Percentiles rank a stretch among this genome's conserved stretches.
phyloP scores from a whole-genome alignment of 371 early-diverging fungal genomes.

The Basidiobolus meristosporus region DNA sequence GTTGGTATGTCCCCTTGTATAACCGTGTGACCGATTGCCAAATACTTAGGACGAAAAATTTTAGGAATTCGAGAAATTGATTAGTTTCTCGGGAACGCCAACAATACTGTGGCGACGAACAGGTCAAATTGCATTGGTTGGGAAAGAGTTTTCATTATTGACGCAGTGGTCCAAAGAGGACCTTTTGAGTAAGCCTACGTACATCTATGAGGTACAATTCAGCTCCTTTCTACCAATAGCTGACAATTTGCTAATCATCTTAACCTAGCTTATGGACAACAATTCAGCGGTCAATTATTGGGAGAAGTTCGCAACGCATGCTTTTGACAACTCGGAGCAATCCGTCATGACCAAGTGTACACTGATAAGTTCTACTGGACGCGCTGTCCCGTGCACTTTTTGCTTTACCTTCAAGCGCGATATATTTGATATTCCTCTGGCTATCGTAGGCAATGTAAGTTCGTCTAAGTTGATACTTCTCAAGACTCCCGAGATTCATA shows the following conservation, averaged over 20 bases:
- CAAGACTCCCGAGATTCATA: neutral
- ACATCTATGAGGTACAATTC: conserved; percentile 46
- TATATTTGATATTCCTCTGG: conserved; percentile 82
- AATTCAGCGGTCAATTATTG: conserved; percentile 77
- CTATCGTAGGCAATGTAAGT: conserved; percentile 47
- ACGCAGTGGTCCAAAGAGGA: conserved; percentile 70
- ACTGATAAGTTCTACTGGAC: conserved; percentile 37
- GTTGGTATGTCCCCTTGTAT: conserved; percentile 18
- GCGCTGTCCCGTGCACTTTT: conserved; percentile 61
- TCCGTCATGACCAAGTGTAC: conserved; percentile 60
- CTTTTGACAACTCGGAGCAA: no score
- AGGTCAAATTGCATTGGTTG: conserved; percentile 77
- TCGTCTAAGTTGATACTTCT: neutral
- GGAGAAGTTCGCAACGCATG: conserved; percentile 77
- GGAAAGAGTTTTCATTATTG: conserved; percentile 77
- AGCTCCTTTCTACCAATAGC: neutral
- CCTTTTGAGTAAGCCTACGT: conserved; percentile 45
- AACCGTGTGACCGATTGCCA: neutral
- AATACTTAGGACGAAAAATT: neutral
- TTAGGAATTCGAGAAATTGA: conserved; percentile 77
- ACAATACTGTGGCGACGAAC: conserved; percentile 87
- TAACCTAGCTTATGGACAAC: conserved; percentile 65
- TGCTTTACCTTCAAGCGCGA: conserved; percentile 84
- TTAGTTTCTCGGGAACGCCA: conserved; percentile 88
- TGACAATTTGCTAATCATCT: neutral